A percentile compares a stretch with the other conserved stretches of the same genome.
These are phyloP conservation scores for Plasmopara halstedii DNA, from an alignment of 352 stramenopile genomes.

Conservation along the genomic window DNA sequence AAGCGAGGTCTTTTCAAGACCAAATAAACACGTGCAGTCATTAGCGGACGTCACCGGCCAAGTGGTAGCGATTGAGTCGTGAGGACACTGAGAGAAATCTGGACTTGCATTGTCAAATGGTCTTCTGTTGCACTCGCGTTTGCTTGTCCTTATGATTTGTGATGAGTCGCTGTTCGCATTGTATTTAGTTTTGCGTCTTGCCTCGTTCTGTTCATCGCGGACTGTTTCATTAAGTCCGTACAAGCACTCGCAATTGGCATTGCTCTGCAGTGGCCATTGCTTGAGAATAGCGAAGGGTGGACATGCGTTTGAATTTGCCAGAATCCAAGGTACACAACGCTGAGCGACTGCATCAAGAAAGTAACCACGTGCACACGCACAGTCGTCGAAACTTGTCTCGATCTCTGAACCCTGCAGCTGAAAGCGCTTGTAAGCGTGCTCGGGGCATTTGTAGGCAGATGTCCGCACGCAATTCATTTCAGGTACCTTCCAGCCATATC, in stretches of 20 bases:
- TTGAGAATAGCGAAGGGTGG: conserved; percentile 49
- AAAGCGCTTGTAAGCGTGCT: conserved; percentile 40
- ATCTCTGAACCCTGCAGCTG: conserved; percentile 15
- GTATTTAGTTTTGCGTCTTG: conserved; percentile 9
- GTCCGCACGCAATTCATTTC: conserved; percentile 56
- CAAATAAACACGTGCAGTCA: conserved; percentile 44
- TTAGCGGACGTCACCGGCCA: conserved; percentile 34
- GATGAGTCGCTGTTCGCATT: not conserved
- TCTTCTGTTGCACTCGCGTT: conserved; percentile 32
- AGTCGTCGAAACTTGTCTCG: conserved; percentile 53
- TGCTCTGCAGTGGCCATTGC: conserved; percentile 73
- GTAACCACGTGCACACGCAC: conserved; percentile 58
- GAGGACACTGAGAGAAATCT: conserved; percentile 37
- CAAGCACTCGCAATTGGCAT: conserved; percentile 64
- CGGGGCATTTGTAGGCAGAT: conserved; percentile 53
- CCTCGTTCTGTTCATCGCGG: conserved; percentile 8
- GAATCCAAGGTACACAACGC: conserved; percentile 57
- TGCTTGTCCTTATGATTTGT: conserved; percentile 7
- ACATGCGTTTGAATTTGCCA: conserved; percentile 58
- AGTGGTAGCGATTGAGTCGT: conserved; percentile 35
- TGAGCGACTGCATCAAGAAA: conserved; percentile 47
- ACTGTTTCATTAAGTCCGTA: conserved; percentile 40
- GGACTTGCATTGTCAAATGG: conserved; percentile 8
- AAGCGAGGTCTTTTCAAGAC: conserved; percentile 28
- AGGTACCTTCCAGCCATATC: conserved; percentile 63